A percentile compares a stretch with the other conserved stretches of the same genome.
Evolutionary conservation across 2,329 filamentous ascomycete genomes (phyloP).

Genomic region (Cordyceps fumosorosea): DNA sequence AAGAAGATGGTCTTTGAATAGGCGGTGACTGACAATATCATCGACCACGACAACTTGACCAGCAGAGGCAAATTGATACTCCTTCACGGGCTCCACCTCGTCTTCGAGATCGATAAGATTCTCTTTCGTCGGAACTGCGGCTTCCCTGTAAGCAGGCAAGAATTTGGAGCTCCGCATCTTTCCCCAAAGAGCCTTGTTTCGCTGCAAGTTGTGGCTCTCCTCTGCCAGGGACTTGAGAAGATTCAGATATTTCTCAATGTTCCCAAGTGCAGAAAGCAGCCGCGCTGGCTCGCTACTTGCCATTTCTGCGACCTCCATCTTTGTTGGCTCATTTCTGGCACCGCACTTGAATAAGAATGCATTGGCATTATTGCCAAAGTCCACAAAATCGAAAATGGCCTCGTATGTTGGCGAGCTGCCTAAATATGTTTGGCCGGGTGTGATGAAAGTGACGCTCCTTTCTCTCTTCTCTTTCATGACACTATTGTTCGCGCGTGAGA

Average conservation of each 20-base stretch:
- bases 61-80: conserved; percentile 71
- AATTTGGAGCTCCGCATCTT: conserved; percentile 71
- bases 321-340: conserved; percentile 85
- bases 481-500: conserved; percentile 32
- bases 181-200: conserved; percentile 69
- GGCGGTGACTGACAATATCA: conserved; percentile 80
- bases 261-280: conserved; percentile 72
- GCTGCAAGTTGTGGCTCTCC: conserved; percentile 60
- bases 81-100: conserved; percentile 60
- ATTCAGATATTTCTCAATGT: conserved; percentile 77
- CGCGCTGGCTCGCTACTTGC: conserved; percentile 78
- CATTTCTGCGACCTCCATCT: conserved; percentile 74
- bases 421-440: conserved; percentile 72
- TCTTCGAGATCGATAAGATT: conserved; percentile 49
- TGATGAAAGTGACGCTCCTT: conserved; percentile 35
- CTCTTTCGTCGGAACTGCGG: conserved; percentile 38
- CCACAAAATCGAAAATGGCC: conserved; percentile 94
- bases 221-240: conserved; percentile 77
- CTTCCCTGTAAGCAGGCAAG: conserved; percentile 76
- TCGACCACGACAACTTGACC: conserved; percentile 71
- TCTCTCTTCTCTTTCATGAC: conserved; percentile 33
- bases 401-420: conserved; percentile 65
- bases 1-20: conserved; percentile 79
- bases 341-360: conserved; percentile 82
- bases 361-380: conserved; percentile 85